phyloP scores from a whole-genome alignment of 352 stramenopile species.

The Pythium pyrilobum region DNA sequence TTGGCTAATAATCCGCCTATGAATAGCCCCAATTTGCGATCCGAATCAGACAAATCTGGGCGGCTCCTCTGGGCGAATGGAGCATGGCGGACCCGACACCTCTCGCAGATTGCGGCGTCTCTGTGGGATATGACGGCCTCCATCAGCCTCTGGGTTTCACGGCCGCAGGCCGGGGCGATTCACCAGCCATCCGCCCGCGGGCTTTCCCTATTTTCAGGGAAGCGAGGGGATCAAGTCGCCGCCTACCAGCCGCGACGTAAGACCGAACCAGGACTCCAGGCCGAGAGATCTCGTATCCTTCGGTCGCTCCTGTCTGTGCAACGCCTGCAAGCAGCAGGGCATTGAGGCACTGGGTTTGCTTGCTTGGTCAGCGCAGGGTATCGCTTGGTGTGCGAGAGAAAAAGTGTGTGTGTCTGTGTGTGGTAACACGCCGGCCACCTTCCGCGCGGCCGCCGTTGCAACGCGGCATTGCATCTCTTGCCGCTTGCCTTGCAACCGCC shows the following conservation, averaged over 20 bases:
- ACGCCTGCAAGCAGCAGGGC: too few relatives aligned
- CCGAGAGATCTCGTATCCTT: constrained; percentile 3
- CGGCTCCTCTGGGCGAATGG: neutral
- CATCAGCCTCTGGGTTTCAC: too few relatives aligned
- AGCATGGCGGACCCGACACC: neutral
- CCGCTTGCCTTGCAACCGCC: constrained; percentile 2
- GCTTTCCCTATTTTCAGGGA: constrained; percentile 18
- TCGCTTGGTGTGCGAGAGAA: too few relatives aligned
- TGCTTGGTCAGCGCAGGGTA: neutral
- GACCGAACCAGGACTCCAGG: constrained; percentile 22
- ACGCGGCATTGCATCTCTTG: constrained; percentile 17
- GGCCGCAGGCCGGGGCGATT: neutral
- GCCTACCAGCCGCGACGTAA: neutral
- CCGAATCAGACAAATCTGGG: constrained; percentile 15
- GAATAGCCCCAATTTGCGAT: constrained; percentile 20
- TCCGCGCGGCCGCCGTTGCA: neutral
- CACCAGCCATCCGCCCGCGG: neutral
- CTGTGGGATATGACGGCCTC: neutral
- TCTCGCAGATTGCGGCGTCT: neutral
- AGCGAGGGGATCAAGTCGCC: neutral
- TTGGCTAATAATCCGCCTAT: constrained; percentile 17
- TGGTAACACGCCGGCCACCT: neutral
- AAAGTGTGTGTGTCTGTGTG: neutral
- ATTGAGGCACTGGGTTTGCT: too few relatives aligned
- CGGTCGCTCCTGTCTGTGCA: neutral